phyloP scores from a whole-genome alignment of 2,329 filamentous ascomycete species.

The Talaromyces sp. region DNA sequence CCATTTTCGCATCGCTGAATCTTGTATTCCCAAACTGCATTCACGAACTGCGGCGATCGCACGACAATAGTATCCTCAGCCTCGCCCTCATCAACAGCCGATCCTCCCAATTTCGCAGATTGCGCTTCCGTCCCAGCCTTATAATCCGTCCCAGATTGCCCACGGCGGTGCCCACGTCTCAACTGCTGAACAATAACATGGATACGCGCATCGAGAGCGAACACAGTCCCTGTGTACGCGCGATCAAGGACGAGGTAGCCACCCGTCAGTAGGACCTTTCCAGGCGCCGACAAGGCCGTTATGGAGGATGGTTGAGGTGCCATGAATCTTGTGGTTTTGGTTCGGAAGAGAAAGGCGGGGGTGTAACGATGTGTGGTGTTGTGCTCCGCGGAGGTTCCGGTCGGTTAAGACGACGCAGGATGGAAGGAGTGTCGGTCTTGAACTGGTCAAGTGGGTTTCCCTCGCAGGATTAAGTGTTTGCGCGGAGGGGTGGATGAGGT shows the following conservation, averaged over 20 bases:
- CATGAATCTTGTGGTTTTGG: slow-evolving; percentile 17
- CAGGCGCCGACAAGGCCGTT: slow-evolving; percentile 80
- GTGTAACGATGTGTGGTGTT: background rate
- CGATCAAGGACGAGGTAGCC: slow-evolving; percentile 94
- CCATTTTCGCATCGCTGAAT: slow-evolving; percentile 70
- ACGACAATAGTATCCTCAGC: slow-evolving; percentile 74
- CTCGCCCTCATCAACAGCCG: slow-evolving; percentile 56
- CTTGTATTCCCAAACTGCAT: slow-evolving; percentile 85
- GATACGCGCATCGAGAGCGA: slow-evolving; percentile 66
- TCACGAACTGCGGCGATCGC: slow-evolving; percentile 85
- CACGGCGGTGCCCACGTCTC: slow-evolving; percentile 38
- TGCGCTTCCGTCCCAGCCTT: slow-evolving; percentile 13
- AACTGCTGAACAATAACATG: slow-evolving; percentile 62
- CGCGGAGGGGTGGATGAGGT: background rate
- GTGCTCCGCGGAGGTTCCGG: background rate
- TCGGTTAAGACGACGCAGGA: no score
- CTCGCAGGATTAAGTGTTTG: no score
- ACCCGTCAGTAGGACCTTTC: slow-evolving; percentile 92
- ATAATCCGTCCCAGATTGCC: slow-evolving; percentile 15
- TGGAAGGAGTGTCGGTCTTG: no score
- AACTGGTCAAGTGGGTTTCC: no score
- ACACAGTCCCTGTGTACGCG: slow-evolving; percentile 74
- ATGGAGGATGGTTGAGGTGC: slow-evolving; percentile 25
- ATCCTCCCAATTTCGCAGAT: slow-evolving; percentile 12
- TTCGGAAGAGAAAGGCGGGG: slow-evolving; percentile 17